Percentiles rank a stretch among this genome's conserved stretches.
Evolutionary conservation across 495 filamentous ascomycete genomes (phyloP).

Genomic region (Penicillium macrosclerotiorum): DNA sequence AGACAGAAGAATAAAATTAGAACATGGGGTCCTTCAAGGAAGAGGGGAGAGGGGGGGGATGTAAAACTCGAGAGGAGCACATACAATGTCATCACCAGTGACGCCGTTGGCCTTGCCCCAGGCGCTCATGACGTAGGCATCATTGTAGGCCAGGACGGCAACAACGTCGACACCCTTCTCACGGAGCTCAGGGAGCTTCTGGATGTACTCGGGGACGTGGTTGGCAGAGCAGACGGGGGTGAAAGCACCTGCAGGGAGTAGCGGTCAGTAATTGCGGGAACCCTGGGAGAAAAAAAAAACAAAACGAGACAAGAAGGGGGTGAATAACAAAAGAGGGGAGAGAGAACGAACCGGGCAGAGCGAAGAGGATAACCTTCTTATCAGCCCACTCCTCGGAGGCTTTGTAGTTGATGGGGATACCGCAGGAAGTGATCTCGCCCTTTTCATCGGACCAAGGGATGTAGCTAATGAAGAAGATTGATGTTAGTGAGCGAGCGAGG

Average conservation of each 20-base stretch:
- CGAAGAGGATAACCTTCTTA: constrained; percentile 91
- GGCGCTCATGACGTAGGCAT: constrained; percentile 88
- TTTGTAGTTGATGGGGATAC: constrained; percentile 74
- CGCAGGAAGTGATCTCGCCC: constrained; percentile 68
- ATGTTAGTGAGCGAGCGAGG: constrained; percentile 11
- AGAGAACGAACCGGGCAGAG: constrained; percentile 66
- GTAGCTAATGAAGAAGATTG: constrained; percentile 51
- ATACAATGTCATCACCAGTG: constrained; percentile 74
- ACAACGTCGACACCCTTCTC: constrained; percentile 84
- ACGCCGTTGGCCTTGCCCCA: constrained; percentile 94
- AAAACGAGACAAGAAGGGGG: background rate
- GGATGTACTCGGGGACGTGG: constrained; percentile 85
- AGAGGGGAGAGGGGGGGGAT: no score
- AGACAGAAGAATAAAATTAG: background rate
- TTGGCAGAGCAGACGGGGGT: constrained; percentile 86
- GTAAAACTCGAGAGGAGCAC: constrained; percentile 27
- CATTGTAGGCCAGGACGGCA: constrained; percentile 84
- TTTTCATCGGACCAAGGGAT: constrained; percentile 65
- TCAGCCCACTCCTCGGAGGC: constrained; percentile 81
- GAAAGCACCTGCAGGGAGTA: constrained; percentile 65
- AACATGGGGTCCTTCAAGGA: no score
- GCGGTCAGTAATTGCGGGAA: constrained; percentile 19
- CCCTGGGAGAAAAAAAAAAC: constrained; percentile 9
- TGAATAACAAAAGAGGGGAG: constrained; percentile 6
- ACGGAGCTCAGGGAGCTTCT: constrained; percentile 68